Evolutionary conservation across 2,329 filamentous ascomycete genomes (phyloP).

Genomic region (Botrytis porri): DNA sequence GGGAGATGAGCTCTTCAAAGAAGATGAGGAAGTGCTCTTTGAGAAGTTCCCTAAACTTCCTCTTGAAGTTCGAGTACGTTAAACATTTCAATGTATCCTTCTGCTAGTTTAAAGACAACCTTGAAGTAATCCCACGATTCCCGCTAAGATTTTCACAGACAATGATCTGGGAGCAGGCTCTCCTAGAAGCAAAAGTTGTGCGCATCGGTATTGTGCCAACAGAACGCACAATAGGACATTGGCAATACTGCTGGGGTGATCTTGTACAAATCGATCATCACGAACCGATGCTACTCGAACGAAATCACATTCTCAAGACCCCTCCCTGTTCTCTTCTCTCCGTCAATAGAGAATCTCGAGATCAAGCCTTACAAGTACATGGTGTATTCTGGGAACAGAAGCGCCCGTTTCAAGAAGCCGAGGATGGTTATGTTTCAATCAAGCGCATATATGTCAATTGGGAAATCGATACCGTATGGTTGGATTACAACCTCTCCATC

Average conservation of each 20-base stretch:
- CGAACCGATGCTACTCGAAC: neutral
- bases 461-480: neutral
- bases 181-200: neutral
- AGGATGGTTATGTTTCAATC: neutral
- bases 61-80: neutral
- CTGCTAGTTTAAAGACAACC: neutral
- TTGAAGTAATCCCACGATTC: fast-evolving
- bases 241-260: neutral
- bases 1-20: neutral
- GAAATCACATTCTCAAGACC: neutral
- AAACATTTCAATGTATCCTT: neutral
- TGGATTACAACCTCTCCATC: neutral
- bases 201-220: neutral
- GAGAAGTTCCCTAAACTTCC: neutral
- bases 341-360: neutral
- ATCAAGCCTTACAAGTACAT: neutral
- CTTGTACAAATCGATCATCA: neutral
- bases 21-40: neutral
- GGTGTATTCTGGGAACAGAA: neutral
- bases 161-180: neutral
- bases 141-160: neutral
- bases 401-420: neutral
- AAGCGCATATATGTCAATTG: neutral
- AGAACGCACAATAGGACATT: neutral
- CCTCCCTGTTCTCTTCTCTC: neutral